Base-by-base conservation (phyloP, 306 rosid genomes). In the Spatholobus suberectus region DNA sequence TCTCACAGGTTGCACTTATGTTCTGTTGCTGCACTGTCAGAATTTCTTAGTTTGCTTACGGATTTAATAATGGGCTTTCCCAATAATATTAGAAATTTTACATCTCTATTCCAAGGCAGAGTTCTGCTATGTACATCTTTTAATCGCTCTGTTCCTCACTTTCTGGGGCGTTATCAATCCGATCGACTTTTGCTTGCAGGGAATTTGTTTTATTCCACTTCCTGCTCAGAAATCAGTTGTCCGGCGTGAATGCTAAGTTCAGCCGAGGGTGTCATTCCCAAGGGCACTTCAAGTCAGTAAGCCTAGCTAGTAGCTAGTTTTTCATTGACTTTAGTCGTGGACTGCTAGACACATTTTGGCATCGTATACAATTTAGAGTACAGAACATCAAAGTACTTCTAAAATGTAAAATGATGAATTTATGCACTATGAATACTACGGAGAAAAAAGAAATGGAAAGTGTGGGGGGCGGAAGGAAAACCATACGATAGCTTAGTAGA, bases 21-120 rank as follows among this genome's bases (percentile, higher is more conserved):
- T 37, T 73, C 73, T 12, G 44, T 55, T 46, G 75, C 86, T 85
- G 76, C 85, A 38, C 34, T 77, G 77, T 77, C 83, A 77, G 81
- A 70, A 76, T 51, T 76, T 76, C 74, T 29, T 41, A 58, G 51
- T 59, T 37, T 84, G 63, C 51, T 75, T 5, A 46, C 57, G 82
- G 54, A 81, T 66, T 34, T 85, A 70, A 68, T 76, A 62, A 11
- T 40, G 14, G 83, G 11, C n/a, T 79, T 41, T 13, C 41, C 23
- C 73, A 21, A 70, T 35, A 62, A 13, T 23, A 11, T 18, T 38
- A 9, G 17, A 68, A 40, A 58, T 58, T 23, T 20, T 0, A 18
- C 35, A 3, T 62, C 11, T 29, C 40, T 3, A 62, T 14, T 62
- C 5, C 5, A 32, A 62, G 43, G 23, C 2, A 32, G 40, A 27